phyloP scores from a whole-genome alignment of 2,329 filamentous ascomycete species.

The Pyrenophora teres region DNA sequence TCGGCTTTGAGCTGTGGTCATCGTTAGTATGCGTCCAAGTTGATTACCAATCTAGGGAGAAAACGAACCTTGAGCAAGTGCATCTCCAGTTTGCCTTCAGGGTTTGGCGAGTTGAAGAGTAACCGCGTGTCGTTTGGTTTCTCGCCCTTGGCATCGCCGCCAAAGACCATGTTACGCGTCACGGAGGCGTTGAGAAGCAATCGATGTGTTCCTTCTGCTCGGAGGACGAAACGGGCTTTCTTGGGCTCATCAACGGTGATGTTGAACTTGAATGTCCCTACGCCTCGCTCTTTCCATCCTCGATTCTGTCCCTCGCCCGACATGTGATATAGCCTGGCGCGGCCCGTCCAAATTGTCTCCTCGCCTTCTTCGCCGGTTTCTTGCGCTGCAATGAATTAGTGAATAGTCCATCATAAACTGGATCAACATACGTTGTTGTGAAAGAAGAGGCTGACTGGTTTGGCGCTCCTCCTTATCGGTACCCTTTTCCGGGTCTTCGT shows the following conservation, averaged over 20 bases:
- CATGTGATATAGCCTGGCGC: slow-evolving; percentile 85
- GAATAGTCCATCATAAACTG: not conserved
- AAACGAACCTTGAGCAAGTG: slow-evolving; percentile 61
- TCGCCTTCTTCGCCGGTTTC: slow-evolving; percentile 90
- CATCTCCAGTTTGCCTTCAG: slow-evolving; percentile 57
- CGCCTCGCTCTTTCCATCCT: slow-evolving; percentile 88
- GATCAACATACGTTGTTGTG: slow-evolving; percentile 66
- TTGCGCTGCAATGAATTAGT: slow-evolving; percentile 55
- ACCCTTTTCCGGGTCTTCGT: slow-evolving; percentile 26
- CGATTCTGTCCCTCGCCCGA: slow-evolving; percentile 59
- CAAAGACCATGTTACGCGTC: slow-evolving; percentile 77
- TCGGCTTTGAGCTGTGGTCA: slow-evolving; percentile 26
- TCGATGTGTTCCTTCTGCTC: slow-evolving; percentile 85
- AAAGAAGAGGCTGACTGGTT: slow-evolving; percentile 50
- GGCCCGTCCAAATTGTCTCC: slow-evolving; percentile 71
- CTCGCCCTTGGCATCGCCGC: slow-evolving; percentile 65
- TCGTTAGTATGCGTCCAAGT: not conserved
- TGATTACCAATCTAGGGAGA: not conserved
- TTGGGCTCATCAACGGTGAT: slow-evolving; percentile 43
- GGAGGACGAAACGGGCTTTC: slow-evolving; percentile 78
- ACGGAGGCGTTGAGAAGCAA: slow-evolving; percentile 86
- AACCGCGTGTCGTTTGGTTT: slow-evolving; percentile 74
- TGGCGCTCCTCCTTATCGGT: slow-evolving; percentile 41
- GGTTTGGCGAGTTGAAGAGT: slow-evolving; percentile 63
- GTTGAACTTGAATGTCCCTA: slow-evolving; percentile 84